Conservation (phyloP, 129 eudicot genomes). For the Solidago caesia region DNA sequence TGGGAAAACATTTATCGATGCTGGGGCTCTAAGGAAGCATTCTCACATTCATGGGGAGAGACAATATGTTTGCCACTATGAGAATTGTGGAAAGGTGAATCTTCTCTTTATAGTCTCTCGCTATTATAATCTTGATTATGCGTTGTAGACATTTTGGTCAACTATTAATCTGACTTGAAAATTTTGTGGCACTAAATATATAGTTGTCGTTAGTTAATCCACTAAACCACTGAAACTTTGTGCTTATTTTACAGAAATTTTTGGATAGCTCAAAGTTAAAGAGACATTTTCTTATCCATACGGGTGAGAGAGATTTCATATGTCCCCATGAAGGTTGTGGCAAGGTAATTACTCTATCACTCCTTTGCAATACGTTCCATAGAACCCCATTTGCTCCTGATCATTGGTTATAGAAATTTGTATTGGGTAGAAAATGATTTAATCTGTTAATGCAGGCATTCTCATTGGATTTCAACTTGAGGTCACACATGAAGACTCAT, state of each 20-base stretch:
- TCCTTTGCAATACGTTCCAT: neutral
- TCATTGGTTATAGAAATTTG: neutral
- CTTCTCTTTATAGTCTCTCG: neutral
- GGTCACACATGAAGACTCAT: slow-evolving; percentile 97
- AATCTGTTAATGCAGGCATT: slow-evolving; percentile 67
- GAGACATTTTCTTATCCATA: slow-evolving; percentile 92
- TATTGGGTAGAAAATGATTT: neutral
- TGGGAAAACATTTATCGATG: slow-evolving; percentile 95
- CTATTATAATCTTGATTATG: slow-evolving; percentile 11
- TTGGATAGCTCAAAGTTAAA: slow-evolving; percentile 96
- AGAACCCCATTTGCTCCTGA: too few relatives aligned
- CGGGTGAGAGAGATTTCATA: slow-evolving; percentile 91
- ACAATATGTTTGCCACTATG: slow-evolving; percentile 86
- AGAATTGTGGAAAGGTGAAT: slow-evolving; percentile 84
- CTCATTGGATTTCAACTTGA: slow-evolving; percentile 88
- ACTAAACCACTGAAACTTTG: neutral
- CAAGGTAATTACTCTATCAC: slow-evolving; percentile 55
- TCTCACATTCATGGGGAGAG: slow-evolving; percentile 98
- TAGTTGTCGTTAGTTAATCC: neutral
- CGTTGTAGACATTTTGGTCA: neutral
- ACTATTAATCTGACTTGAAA: neutral
- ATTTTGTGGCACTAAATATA: neutral
- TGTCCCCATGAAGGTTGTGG: slow-evolving; percentile 99
- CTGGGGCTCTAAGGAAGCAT: slow-evolving; percentile 90
- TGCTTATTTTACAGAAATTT: slow-evolving; percentile 76